Base-by-base conservation (phyloP, 1,139 yeast genomes). In the Saccharomyces hybrid region DNA sequence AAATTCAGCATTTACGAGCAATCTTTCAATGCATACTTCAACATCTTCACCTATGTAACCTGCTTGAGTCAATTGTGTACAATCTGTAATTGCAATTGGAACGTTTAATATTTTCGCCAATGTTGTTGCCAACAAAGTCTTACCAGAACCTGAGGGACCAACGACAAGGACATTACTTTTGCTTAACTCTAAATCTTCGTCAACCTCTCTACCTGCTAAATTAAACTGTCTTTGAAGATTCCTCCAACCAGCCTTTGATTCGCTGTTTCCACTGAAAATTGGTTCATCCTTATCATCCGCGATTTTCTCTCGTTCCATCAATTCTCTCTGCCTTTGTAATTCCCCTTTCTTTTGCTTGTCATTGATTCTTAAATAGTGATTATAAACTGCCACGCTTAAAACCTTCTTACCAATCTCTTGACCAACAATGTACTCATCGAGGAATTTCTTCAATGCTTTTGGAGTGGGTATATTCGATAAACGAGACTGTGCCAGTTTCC, bases 11-110 rank as follows among this genome's bases (percentile, higher is more conserved):
- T 69, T 74, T 3, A 74, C 75, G 47, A 79, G 66, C 20, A 80
- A 65, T 53, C 81, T 71, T 60, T 77, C 79, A 32, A 80, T 73
- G 59, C 83, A 79, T 23, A 74, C 68, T 56, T 79, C 83, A 13
- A 78, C 81, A 64, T 80, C 83, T 56, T 80, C 83, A 26, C 83
- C 84, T 50, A 80, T 78, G 59, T 80, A 80, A 7, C 84, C 84
- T 0, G 83, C 82, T 61, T 80, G 83, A 0, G 84, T 80, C 57
- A 80, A 61, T 48, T 80, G 78, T 0, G 83, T 80, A 61, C 83
- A 80, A 59, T 80, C 83, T 3, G 80, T 77, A 13, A 80, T 78
- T 0, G 81, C 75, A 48, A 79, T 75, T 3, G 84, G 83, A 23
- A 80, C 80, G 46, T 78, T 75, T 48, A 80, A 61, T 1, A 74